phyloP scores from a whole-genome alignment of 345 rosid genomes.

The Syzygium oleosum region DNA sequence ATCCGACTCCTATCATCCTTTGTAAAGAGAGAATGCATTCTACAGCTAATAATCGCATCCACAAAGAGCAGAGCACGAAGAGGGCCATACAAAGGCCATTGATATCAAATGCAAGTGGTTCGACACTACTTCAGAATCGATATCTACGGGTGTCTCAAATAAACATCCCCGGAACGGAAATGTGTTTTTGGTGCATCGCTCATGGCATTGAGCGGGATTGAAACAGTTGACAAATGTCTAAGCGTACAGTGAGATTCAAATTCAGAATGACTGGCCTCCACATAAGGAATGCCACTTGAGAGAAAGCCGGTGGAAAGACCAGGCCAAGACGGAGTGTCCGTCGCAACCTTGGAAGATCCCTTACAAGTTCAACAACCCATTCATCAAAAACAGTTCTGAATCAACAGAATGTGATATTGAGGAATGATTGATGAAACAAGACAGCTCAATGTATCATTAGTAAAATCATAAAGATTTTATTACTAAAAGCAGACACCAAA shows the following conservation, averaged over 20 bases:
- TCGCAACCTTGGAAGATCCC: constrained; percentile 90
- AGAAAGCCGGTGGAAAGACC: constrained; percentile 89
- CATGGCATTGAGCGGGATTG: constrained; percentile 38
- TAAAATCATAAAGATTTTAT: too few relatives aligned
- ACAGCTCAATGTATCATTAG: too few relatives aligned
- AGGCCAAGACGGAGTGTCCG: constrained; percentile 68
- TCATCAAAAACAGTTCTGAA: constrained; percentile 82
- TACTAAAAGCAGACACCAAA: too few relatives aligned
- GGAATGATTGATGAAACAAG: too few relatives aligned
- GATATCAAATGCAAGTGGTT: neutral
- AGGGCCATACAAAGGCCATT: neutral
- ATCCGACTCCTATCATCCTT: neutral
- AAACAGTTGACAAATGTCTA: constrained; percentile 66
- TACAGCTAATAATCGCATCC: too few relatives aligned
- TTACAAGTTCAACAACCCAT: constrained; percentile 71
- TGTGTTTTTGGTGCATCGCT: neutral
- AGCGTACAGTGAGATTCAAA: constrained; percentile 44
- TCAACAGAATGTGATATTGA: constrained; percentile 21
- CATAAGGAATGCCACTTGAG: constrained; percentile 62
- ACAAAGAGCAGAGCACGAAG: neutral
- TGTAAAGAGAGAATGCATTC: neutral
- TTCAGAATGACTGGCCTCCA: constrained; percentile 65
- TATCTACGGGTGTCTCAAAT: neutral
- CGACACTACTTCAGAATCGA: accelerated
- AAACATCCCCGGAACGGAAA: neutral